Base-by-base conservation (phyloP, 2,329 filamentous ascomycete genomes). In the Penicillium expansum region DNA sequence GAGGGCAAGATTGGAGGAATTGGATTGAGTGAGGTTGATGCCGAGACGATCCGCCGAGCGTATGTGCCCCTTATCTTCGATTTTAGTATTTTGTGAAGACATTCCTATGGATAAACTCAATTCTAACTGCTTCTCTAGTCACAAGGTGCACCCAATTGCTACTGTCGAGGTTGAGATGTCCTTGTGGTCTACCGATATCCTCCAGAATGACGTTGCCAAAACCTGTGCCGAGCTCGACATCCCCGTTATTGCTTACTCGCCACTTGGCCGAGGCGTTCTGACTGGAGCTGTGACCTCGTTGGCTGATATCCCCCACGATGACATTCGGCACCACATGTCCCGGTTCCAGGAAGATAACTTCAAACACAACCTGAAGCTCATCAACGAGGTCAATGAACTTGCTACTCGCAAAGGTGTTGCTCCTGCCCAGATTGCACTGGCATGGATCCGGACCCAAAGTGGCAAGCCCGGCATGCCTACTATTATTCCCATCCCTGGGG, bases 101-200 rank as follows among this genome's bases (percentile, higher is more conserved):
- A 27, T 13, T 7, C 6, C 16, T 42, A 51, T 11, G 16, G 20
- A 27, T 16, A 35, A 47, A 45, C 30, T 41, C 4, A 22, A 49
- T 2, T 47, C 76, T 77, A 55, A 81, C 79, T 27, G 35, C 27
- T 32, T 59, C 32, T 57, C 27, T 55, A 74, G 71, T 49, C 75
- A 79, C 45, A 79, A 79, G 51, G 77, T 85, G 41, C 79, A 81
- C 60, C 83, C 82, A 18, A 81, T 87, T 48, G 77, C 77, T 1
- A 80, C 80, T 1, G 83, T 87, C 8, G 85, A 88, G 65, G 80
- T 85, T 24, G 85, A 87, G 67, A 76, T 86, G 55, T 83, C 79
- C 16, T 74, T 86, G 2, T 87, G 79, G 76, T 74, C 75, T 6
- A 83, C 81, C 2, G 80, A 85, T 27, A 80, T 85, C 44, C 70